Evolutionary conservation across 2,329 filamentous ascomycete genomes (phyloP).

Genomic region (Cladophialophora carrionii): DNA sequence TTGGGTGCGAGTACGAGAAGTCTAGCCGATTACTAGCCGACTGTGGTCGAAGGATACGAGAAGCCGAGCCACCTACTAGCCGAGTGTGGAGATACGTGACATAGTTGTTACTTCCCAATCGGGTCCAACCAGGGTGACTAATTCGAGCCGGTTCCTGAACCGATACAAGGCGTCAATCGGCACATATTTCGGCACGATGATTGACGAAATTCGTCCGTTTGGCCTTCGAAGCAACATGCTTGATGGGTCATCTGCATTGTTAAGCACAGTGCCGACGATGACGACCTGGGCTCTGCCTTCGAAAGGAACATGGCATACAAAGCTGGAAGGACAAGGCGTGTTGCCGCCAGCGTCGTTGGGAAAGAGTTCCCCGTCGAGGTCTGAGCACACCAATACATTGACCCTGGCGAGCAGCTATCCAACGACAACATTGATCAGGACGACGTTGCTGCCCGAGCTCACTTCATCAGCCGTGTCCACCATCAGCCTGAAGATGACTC

Average conservation of each 20-base stretch:
- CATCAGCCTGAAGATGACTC: slow-evolving; percentile 4
- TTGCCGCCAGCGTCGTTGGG: not conserved
- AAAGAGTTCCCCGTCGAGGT: not conserved
- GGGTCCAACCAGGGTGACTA: not conserved
- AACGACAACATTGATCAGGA: not conserved
- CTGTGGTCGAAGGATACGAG: not conserved
- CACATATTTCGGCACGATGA: not conserved
- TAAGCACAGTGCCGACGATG: not conserved
- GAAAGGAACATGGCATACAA: not conserved
- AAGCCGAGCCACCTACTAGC: not conserved
- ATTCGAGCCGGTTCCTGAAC: not conserved
- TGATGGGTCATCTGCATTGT: not conserved
- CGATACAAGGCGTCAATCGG: not conserved
- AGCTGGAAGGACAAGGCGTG: not conserved
- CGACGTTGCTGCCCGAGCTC: not conserved
- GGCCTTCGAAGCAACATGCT: not conserved
- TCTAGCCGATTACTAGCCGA: not conserved
- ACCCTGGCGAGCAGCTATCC: not conserved
- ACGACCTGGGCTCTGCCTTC: not conserved
- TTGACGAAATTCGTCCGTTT: not conserved
- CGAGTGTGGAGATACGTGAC: slow-evolving; percentile 2
- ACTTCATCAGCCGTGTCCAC: not conserved
- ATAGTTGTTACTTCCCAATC: slow-evolving; percentile 10
- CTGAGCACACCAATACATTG: not conserved
- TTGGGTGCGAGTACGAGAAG: not conserved